Percentiles rank a stretch among this genome's conserved stretches.
phyloP scores from a whole-genome alignment of 306 rosid species.

The Castanea mollissima region DNA sequence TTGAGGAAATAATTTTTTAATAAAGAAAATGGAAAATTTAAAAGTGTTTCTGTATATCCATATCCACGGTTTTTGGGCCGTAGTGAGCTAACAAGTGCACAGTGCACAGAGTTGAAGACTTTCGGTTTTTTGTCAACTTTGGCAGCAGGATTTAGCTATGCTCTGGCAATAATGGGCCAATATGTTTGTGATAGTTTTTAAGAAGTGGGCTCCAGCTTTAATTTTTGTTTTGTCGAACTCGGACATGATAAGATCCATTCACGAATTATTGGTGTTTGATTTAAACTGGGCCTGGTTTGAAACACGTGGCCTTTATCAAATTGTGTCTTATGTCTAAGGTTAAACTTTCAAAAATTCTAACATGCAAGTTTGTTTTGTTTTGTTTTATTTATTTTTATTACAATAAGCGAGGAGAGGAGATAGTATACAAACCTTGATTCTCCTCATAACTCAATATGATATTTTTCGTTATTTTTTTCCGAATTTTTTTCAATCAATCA shows the following conservation, averaged over 20 bases:
- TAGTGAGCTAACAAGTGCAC: not conserved
- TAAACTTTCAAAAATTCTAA: too few relatives aligned
- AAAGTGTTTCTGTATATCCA: not conserved
- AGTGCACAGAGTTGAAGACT: not conserved
- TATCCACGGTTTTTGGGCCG: not conserved
- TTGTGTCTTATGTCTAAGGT: slow-evolving; percentile 3
- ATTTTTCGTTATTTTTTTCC: too few relatives aligned
- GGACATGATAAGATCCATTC: slow-evolving; percentile 6
- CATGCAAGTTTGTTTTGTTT: too few relatives aligned
- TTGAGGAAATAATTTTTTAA: not conserved
- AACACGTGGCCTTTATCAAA: slow-evolving; percentile 5
- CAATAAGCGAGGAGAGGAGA: too few relatives aligned
- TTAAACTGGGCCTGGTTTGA: slow-evolving; percentile 17
- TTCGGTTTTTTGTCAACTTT: not conserved
- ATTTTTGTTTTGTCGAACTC: slow-evolving; percentile 26
- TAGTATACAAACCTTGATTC: too few relatives aligned
- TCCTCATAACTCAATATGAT: too few relatives aligned
- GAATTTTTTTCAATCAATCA: too few relatives aligned
- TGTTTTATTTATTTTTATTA: too few relatives aligned
- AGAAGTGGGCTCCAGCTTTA: slow-evolving; percentile 29
- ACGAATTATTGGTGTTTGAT: not conserved
- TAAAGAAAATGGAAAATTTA: not conserved
- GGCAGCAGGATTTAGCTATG: slow-evolving; percentile 5
- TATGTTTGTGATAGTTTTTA: slow-evolving; percentile 21
- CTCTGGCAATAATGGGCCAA: slow-evolving; percentile 19